These are phyloP conservation scores for Entomortierella lignicola DNA, from an alignment of 192 early-diverging fungal species.

Conservation along the genomic window DNA sequence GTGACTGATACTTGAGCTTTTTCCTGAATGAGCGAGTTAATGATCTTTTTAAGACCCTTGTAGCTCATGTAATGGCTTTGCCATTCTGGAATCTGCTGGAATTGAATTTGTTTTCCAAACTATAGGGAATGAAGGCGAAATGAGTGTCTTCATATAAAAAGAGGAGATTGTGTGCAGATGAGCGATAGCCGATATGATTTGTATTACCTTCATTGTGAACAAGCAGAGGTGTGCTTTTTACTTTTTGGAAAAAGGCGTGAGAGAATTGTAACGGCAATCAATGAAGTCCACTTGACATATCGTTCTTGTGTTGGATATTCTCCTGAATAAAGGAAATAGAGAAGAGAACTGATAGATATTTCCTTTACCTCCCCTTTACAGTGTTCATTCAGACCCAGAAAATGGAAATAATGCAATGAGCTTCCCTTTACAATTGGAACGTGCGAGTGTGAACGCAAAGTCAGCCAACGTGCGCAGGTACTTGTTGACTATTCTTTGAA, in stretches of 20 bases:
- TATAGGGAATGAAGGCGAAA: slow-evolving; percentile 42
- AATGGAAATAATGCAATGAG: too few relatives aligned
- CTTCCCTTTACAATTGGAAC: too few relatives aligned
- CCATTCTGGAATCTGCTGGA: slow-evolving; percentile 93
- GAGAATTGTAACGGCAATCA: too few relatives aligned
- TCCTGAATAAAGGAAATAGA: too few relatives aligned
- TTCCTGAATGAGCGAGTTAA: slow-evolving; percentile 73
- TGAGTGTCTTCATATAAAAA: neutral
- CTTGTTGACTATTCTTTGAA: neutral
- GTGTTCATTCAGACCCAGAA: too few relatives aligned
- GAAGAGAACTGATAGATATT: too few relatives aligned
- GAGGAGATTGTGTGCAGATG: neutral
- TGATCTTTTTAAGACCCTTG: slow-evolving; percentile 98
- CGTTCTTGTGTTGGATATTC: too few relatives aligned
- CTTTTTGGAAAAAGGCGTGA: too few relatives aligned
- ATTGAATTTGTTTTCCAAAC: slow-evolving; percentile 99
- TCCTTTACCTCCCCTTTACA: too few relatives aligned
- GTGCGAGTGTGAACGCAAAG: neutral
- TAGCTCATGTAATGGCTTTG: slow-evolving; percentile 95
- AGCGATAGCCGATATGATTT: too few relatives aligned
- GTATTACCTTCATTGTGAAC: neutral
- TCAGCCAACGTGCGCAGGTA: neutral
- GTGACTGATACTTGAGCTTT: slow-evolving; percentile 56
- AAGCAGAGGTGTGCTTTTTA: too few relatives aligned
- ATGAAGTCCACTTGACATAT: too few relatives aligned